These are phyloP conservation scores for Begonia fuchsioides DNA, from an alignment of 306 rosid genomes.

Conservation along the genomic window DNA sequence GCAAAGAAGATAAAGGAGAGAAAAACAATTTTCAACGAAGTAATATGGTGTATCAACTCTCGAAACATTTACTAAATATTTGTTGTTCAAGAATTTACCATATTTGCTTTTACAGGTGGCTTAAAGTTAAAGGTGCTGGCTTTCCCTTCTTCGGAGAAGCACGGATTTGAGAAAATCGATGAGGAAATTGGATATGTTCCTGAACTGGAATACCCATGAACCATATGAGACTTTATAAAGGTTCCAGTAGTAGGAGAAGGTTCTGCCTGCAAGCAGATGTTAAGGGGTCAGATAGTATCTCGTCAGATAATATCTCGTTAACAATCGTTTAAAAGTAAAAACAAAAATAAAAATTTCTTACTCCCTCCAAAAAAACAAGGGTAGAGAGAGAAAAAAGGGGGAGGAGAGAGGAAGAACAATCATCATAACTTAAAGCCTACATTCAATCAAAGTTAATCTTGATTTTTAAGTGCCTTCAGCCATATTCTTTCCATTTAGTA, in stretches of 20 bases:
- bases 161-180: slow-evolving; percentile 29
- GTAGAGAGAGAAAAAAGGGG: neutral
- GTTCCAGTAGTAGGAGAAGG: slow-evolving; percentile 98
- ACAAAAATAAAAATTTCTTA: too few species aligned
- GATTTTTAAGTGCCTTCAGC: neutral
- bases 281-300: too few species aligned
- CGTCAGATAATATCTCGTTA: too few species aligned
- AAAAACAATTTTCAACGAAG: too few species aligned
- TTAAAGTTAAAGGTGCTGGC: slow-evolving; percentile 68
- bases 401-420: too few species aligned
- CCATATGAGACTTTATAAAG: slow-evolving; percentile 42
- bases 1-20: too few species aligned
- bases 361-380: too few species aligned
- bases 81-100: slow-evolving; percentile 35
- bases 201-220: slow-evolving; percentile 28
- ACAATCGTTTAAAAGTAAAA: too few species aligned
- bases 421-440: slow-evolving; percentile 2
- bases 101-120: slow-evolving; percentile 37
- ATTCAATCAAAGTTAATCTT: slow-evolving; percentile 1
- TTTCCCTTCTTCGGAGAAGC: slow-evolving; percentile 30
- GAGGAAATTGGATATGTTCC: slow-evolving; percentile 33
- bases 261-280: slow-evolving; percentile 52
- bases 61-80: slow-evolving; percentile 11
- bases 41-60: too few species aligned
- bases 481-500: slow-evolving; percentile 10